Conservation (phyloP, 1,139 yeast species). For the Blastobotrys proliferans region DNA sequence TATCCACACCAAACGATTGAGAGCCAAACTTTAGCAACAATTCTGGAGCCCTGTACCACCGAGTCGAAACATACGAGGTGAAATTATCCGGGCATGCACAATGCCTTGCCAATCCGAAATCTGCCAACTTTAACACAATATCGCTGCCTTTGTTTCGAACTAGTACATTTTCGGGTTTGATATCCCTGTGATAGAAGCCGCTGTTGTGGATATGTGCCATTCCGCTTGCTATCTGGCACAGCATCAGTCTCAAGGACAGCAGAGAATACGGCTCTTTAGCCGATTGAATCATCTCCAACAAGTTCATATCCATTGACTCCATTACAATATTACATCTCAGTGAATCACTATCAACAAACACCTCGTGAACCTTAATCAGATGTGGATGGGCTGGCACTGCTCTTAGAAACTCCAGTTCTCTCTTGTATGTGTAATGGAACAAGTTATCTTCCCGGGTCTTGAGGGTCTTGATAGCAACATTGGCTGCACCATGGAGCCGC, state of each 20-base stretch:
- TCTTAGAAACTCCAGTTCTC: conserved; percentile 71
- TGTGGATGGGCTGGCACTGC: conserved; percentile 68
- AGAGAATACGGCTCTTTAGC: too few species aligned
- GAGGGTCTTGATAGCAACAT: conserved; percentile 83
- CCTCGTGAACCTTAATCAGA: conserved; percentile 69
- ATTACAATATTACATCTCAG: conserved; percentile 72
- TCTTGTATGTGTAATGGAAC: conserved; percentile 58
- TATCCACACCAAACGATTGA: conserved; percentile 77
- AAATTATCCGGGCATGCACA: conserved; percentile 51
- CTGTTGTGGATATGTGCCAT: conserved; percentile 74
- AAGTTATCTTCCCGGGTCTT: conserved; percentile 44
- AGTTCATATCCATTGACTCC: conserved; percentile 83
- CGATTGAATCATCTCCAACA: conserved; percentile 49
- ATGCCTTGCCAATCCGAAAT: conserved; percentile 83
- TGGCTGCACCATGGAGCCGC: neutral
- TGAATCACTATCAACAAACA: conserved; percentile 61
- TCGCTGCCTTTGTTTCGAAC: conserved; percentile 41
- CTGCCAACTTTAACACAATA: conserved; percentile 68
- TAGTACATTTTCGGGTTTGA: conserved; percentile 88
- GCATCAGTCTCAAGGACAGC: conserved; percentile 60
- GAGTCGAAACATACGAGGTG: conserved; percentile 77
- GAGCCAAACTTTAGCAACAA: conserved; percentile 62
- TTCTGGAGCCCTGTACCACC: conserved; percentile 97
- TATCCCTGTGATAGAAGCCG: conserved; percentile 81
- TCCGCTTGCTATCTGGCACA: conserved; percentile 67